phyloP scores from a whole-genome alignment of 2,329 filamentous ascomycete species.

The Hymenoscyphus fraxineus region DNA sequence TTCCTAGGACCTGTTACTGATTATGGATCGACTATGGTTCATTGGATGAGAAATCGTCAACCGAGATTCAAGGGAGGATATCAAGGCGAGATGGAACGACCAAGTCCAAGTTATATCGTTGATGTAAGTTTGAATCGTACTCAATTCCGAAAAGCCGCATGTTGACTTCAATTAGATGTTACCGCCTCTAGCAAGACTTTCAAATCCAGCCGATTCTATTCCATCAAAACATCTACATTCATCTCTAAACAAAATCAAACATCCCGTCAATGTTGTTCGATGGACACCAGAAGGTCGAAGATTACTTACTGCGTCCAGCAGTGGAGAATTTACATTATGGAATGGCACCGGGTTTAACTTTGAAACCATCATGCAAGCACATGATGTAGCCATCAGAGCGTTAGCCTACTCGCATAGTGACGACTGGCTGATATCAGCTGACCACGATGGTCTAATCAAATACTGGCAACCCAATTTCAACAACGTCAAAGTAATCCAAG shows the following conservation, averaged over 20 bases:
- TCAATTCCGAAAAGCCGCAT: not conserved
- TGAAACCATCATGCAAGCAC: slow-evolving; percentile 97
- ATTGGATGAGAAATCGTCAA: slow-evolving; percentile 84
- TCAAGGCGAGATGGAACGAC: slow-evolving; percentile 74
- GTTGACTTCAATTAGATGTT: slow-evolving; percentile 61
- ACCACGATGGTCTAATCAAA: slow-evolving; percentile 92
- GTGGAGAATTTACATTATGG: slow-evolving; percentile 97
- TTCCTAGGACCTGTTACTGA: slow-evolving; percentile 79
- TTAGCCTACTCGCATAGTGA: slow-evolving; percentile 89
- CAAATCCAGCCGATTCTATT: slow-evolving; percentile 77
- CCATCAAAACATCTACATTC: slow-evolving; percentile 95
- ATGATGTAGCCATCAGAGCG: slow-evolving; percentile 81
- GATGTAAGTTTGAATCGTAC: slow-evolving; percentile 52
- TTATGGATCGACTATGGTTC: slow-evolving; percentile 83
- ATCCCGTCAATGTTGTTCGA: slow-evolving; percentile 92
- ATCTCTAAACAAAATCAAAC: slow-evolving; percentile 97
- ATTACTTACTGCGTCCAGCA: slow-evolving; percentile 88
- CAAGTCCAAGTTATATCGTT: slow-evolving; percentile 83
- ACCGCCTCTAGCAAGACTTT: slow-evolving; percentile 72
- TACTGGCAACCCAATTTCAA: slow-evolving; percentile 99
- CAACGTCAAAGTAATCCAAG: slow-evolving; percentile 92
- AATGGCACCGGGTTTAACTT: slow-evolving; percentile 99
- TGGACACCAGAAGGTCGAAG: slow-evolving; percentile 96
- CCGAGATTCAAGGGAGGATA: slow-evolving; percentile 71
- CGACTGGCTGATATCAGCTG: slow-evolving; percentile 94